Base-by-base conservation (phyloP, 108 stramenopile species). In the Parietichytrium sp. region DNA sequence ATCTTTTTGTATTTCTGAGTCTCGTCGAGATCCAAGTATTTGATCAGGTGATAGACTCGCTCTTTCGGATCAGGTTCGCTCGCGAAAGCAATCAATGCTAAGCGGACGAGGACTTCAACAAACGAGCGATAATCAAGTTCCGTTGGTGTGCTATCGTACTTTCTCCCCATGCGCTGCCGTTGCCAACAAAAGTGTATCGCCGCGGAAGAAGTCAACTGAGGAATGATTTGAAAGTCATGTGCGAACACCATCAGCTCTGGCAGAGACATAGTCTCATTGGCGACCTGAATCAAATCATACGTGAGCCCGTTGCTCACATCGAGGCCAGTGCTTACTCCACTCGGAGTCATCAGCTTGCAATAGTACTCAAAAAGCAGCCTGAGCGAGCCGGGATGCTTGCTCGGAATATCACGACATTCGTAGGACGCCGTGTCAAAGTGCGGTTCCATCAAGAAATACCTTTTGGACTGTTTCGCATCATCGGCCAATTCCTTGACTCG, bases 121-220 rank as follows among this genome's bases (percentile, higher is more conserved):
- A 72, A 72, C 1, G 61, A 16, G 23, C 38, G 29, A 45, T 72
- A 72, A 42, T 72, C 61, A 42, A 72, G 61, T 42, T 72, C 61
- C 13, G 61, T 72, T 2, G 61, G 61, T n/a, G n/a, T n/a, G 33
- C 45, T 33, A n/a, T 72, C 61, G 61, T 72, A 45, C 38, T 42
- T 72, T 1, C 61, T 13, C 42, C 38, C 20, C 6, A 33, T 33
- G 33, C 61, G 61, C 61, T 72, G 61, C 23, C 61, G 61, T 25
- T 72, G 61, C 61, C 61, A 72, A 6, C 38, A 33, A 38, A 72
- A 72, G 42, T 72, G 61, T 23, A 72, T 13, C n/a, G 38, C 61
- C 25, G 61, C 61, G 61, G 36, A 42, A 25, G 20, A 23, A n/a
- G 45, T 72, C 12, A 72, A 45, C 15, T 72, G 23, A n/a, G 61